These are phyloP conservation scores for Ascodesmis nigricans DNA, from an alignment of 495 filamentous ascomycete species.

Conservation along the genomic window DNA sequence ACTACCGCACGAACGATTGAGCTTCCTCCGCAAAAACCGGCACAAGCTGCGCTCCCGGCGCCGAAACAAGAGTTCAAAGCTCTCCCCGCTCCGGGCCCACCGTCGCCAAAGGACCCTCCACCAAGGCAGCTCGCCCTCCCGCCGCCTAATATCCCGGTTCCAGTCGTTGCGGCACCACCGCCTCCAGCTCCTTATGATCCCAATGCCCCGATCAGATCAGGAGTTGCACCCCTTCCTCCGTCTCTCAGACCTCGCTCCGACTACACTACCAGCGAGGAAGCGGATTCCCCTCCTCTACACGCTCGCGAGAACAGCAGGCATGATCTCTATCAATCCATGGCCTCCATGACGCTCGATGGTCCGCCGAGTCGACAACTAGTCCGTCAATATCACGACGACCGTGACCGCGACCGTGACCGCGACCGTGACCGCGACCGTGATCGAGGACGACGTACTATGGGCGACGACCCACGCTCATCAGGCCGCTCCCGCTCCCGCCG, in stretches of 20 bases:
- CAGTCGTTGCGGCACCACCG: slow-evolving; percentile 2
- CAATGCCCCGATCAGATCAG: slow-evolving; percentile 5
- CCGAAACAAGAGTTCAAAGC: slow-evolving; percentile 5
- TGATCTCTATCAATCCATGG: slow-evolving; percentile 2
- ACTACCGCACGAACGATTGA: slow-evolving; percentile 18
- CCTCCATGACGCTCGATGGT: slow-evolving; percentile 1
- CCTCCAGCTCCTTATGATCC: slow-evolving; percentile 11
- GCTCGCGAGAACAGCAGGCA: neutral
- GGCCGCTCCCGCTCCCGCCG: slow-evolving; percentile 2
- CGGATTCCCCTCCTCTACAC: slow-evolving; percentile 1
- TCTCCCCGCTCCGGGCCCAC: slow-evolving; percentile 1
- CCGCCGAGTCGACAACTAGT: slow-evolving; percentile 3
- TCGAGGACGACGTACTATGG: too few species aligned
- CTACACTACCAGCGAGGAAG: neutral
- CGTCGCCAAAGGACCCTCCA: slow-evolving; percentile 3
- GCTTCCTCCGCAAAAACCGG: slow-evolving; percentile 4
- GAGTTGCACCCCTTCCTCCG: slow-evolving; percentile 15
- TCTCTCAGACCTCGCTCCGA: slow-evolving; percentile 3
- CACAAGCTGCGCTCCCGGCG: slow-evolving; percentile 2
- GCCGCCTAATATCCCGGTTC: slow-evolving; percentile 1
- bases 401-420: slow-evolving; percentile 1
- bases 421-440: slow-evolving; percentile 13
- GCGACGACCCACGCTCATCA: neutral
- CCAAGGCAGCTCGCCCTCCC: slow-evolving; percentile 1
- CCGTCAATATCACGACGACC: slow-evolving; percentile 5